Base-by-base conservation (phyloP, 768 basidiomycete species). In the Holtermanniella nyarrowii region DNA sequence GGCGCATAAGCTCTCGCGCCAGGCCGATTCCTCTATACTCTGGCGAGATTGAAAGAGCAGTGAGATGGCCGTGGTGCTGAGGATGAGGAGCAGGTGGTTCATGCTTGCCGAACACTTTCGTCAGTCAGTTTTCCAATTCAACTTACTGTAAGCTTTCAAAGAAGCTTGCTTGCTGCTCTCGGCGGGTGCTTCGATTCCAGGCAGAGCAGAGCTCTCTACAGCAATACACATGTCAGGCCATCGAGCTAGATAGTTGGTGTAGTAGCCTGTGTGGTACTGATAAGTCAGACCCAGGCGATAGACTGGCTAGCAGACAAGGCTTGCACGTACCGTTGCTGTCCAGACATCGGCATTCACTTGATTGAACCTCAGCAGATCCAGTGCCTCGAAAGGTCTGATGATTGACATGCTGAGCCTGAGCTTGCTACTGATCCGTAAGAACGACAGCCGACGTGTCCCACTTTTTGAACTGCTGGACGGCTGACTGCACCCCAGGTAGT, bases 261-360 rank as follows among this genome's bases (percentile, higher is more conserved):
- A 62, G 46, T 64, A 68, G 31, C 60, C 61, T 27, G 49, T 60
- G 42, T 61, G 60, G 48, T 63, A 63, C 62, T 68, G 49, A 7
- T 16, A 43, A 11, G 14, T 52, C 50, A 50, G 37, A 18, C 7
- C 14, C 12, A 20, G 14, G 3, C 24, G 26, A 14, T 3, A 1
- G 2, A 5, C 5, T 13, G 46, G 11, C 11, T 1, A 14, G 39
- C 13, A 7, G 56, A 21, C 14, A 12, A 11, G 52, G 16, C n/a
- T 20, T 23, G 20, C 5, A 74, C 82, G 65, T 61, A 89, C 91
- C 20, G 95, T 97, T 74, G 97, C 93, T 42, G 95, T 96, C 88
- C 88, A 96, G 42, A 90, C 76, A 71, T 97, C 93, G 65, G 93
- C 74, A 73, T 99, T 97, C 55, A 93, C 79, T 66, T 86, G 86